phyloP scores from a whole-genome alignment of 208 protist species.

The Acanthamoeba lenticulata region DNA sequence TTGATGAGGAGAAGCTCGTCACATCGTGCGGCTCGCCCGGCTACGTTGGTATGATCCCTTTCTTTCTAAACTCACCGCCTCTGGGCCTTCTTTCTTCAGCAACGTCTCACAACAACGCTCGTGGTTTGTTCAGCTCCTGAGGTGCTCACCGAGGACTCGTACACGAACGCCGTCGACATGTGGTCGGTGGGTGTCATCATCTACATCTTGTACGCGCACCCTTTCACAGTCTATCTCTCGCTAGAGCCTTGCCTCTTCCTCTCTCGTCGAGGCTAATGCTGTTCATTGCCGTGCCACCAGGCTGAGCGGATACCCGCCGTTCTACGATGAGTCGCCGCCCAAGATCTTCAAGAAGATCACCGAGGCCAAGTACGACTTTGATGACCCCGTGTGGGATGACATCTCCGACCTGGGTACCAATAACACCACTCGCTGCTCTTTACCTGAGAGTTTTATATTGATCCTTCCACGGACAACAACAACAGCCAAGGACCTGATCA shows the following conservation, averaged over 20 bases:
- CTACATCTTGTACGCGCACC: slow-evolving; percentile 80
- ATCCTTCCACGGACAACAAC: not conserved
- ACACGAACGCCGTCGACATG: slow-evolving; percentile 84
- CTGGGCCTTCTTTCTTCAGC: not conserved
- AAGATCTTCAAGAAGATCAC: slow-evolving; percentile 81
- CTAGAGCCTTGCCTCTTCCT: not conserved
- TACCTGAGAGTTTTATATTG: not conserved
- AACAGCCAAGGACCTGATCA: slow-evolving; percentile 83
- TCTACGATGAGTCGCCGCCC: slow-evolving; percentile 77
- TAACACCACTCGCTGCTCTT: not conserved
- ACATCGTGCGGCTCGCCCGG: slow-evolving; percentile 85
- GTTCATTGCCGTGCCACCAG: not conserved
- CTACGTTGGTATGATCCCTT: slow-evolving; percentile 77
- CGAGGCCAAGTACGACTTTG: slow-evolving; percentile 77
- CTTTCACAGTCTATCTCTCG: not conserved
- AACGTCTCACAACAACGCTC: not conserved
- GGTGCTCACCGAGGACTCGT: slow-evolving; percentile 78
- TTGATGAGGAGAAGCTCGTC: slow-evolving; percentile 72
- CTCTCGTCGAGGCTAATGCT: no score
- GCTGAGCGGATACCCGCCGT: slow-evolving; percentile 80
- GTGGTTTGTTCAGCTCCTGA: slow-evolving; percentile 80
- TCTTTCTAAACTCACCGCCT: not conserved
- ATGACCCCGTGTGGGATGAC: slow-evolving; percentile 73
- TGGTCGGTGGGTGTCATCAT: slow-evolving; percentile 85
- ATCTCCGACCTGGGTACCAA: slow-evolving; percentile 71